phyloP scores from a whole-genome alignment of 148 eudicot species.

The Spergularia marina region DNA sequence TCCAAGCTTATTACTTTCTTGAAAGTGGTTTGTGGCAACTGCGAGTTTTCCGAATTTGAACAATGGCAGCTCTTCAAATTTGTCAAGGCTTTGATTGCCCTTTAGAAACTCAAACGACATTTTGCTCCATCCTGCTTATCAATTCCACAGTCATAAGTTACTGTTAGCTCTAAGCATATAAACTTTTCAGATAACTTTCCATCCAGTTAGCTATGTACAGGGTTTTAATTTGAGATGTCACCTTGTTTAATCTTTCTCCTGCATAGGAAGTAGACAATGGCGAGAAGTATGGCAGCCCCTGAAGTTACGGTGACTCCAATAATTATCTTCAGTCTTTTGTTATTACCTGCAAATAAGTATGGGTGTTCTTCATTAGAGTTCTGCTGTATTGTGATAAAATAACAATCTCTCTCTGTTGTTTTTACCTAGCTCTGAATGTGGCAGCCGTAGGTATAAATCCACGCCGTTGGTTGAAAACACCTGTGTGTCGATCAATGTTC shows the following conservation, averaged over 20 bases:
- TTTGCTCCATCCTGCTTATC: neutral
- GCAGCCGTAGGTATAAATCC: constrained; percentile 41
- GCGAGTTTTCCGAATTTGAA: constrained; percentile 24
- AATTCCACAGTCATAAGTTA: constrained; percentile 1
- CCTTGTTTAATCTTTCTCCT: constrained; percentile 8
- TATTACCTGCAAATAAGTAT: constrained; percentile 15
- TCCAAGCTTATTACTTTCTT: constrained; percentile 33
- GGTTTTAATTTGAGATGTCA: constrained; percentile 4
- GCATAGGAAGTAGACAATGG: constrained; percentile 17
- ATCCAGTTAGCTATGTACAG: neutral
- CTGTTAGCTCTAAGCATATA: neutral
- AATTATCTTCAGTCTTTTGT: constrained; percentile 2
- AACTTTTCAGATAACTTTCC: neutral
- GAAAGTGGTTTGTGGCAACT: constrained; percentile 33
- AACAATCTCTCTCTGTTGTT: too few relatives aligned
- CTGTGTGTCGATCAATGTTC: constrained; percentile 40
- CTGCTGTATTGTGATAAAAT: too few relatives aligned
- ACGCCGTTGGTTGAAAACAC: constrained; percentile 29
- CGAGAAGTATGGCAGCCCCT: constrained; percentile 10
- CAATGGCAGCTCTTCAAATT: constrained; percentile 27
- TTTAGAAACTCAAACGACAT: neutral
- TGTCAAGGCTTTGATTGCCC: constrained; percentile 12
- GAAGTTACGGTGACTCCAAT: constrained; percentile 12
- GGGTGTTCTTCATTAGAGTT: too few relatives aligned
- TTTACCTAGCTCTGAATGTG: constrained; percentile 48